Conservation (phyloP, 2,329 filamentous ascomycete genomes). For the Penicillium glabrum region DNA sequence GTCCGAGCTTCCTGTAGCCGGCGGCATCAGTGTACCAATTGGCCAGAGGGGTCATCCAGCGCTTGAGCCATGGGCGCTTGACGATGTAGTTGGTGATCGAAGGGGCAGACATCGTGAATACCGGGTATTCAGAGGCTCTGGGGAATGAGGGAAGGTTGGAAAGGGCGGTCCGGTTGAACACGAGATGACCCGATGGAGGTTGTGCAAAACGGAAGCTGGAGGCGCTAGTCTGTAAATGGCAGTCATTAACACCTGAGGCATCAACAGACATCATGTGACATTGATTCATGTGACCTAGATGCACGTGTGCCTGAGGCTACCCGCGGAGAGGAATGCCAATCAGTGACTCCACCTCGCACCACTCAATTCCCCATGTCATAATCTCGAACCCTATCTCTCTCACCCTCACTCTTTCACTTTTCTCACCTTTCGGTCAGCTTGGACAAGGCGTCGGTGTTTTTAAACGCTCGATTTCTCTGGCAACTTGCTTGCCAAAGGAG, state of each 20-base stretch:
- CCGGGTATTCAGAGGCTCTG: constrained; percentile 25
- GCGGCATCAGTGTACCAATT: constrained; percentile 86
- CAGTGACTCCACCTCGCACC: constrained; percentile 25
- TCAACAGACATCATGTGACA: constrained; percentile 20
- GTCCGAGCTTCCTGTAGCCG: constrained; percentile 89
- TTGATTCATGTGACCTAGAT: background rate
- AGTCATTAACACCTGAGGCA: constrained; percentile 20
- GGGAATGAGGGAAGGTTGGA: constrained; percentile 30
- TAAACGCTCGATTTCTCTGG: constrained; percentile 24
- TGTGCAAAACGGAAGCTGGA: constrained; percentile 41
- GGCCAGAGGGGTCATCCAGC: constrained; percentile 75
- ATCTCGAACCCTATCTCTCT: constrained; percentile 5
- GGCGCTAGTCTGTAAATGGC: constrained; percentile 30
- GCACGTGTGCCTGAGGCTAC: constrained; percentile 25
- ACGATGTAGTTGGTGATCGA: constrained; percentile 73
- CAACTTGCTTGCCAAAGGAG: constrained; percentile 26
- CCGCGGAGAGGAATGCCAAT: constrained; percentile 13
- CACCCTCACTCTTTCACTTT: constrained; percentile 1
- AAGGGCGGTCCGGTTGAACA: constrained; percentile 34
- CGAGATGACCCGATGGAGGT: constrained; percentile 39
- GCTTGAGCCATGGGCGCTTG: constrained; percentile 82
- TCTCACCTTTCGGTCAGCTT: background rate
- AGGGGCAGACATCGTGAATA: constrained; percentile 65
- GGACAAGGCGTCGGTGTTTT: constrained; percentile 25
- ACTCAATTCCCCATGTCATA: constrained; percentile 25